Base-by-base conservation (phyloP, 106 monocot species). In the Dioscorea zingiberensis region DNA sequence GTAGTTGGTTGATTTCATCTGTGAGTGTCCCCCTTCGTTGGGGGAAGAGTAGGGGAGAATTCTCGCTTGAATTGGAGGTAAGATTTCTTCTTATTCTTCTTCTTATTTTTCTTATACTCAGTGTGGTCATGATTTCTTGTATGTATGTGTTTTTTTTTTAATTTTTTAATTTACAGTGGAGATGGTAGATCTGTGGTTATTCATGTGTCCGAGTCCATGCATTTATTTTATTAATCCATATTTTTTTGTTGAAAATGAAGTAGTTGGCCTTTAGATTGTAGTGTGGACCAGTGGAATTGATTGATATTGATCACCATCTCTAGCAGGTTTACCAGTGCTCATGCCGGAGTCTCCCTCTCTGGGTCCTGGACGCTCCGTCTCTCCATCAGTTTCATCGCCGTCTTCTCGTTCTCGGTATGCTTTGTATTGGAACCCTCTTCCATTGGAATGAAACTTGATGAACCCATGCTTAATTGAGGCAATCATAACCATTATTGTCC, bases 351-450 rank as follows among this genome's bases (percentile, higher is more conserved):
- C 57, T 59, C 28, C 38, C 63, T 70, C 64, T 16, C 48, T 45
- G 32, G 67, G 75, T 25, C 67, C 48, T 21, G 51, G 65, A 27
- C 56, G 53, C 7, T 59, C 66, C 1, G 18, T 47, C 64, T 81
- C 85, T 21, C 68, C 78, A 18, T 29, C 78, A 27, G 25, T 71
- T 32, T 80, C 73, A 22, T 55, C 73, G 11, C 58, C 78, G 32
- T 78, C 81, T 22, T 71, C 78, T 64, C 49, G 21, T 32, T 81
- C 81, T 22, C 46, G 85, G 78, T 77, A 77, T 48, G 21, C 13
- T 11, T 63, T 21, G 38, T 38, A 57, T 13, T 23, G 22, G 24
- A 57, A 57, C 19, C 19, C 38, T 8, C 38, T 38, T 38, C 9
- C 38, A 6, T 8, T 8, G 10, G 38, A 38, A 38, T 38, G 38